These are phyloP conservation scores for Ophiocordyceps camponoti-rufipedis DNA, from an alignment of 2,329 filamentous ascomycete species.

Conservation along the genomic window DNA sequence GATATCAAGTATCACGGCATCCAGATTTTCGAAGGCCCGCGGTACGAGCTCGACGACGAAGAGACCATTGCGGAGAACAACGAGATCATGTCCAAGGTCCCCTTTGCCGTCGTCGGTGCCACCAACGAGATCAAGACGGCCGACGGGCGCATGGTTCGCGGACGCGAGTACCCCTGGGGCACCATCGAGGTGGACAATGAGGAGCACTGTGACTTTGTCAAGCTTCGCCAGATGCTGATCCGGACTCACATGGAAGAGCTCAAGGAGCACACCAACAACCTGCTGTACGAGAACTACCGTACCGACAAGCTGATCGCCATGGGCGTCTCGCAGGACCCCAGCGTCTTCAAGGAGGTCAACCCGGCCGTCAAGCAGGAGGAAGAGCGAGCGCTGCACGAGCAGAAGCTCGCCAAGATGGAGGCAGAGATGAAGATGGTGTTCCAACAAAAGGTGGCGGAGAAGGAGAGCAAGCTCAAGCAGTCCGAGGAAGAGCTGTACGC, in stretches of 20 bases:
- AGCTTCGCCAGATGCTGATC: conserved; percentile 99
- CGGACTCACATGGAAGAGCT: conserved; percentile 99
- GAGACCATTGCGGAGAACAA: conserved; percentile 99
- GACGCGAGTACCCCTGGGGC: conserved; percentile 94
- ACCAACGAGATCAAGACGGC: conserved; percentile 83
- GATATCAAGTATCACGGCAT: conserved; percentile 96
- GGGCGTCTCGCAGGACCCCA: conserved; percentile 96
- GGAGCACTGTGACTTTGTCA: conserved; percentile 99
- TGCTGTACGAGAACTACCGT: conserved; percentile 97
- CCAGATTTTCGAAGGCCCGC: conserved; percentile 96
- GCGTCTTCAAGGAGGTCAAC: conserved; percentile 99
- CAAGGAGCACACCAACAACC: conserved; percentile 99
- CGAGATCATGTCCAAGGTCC: conserved; percentile 99
- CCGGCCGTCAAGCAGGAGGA: conserved; percentile 99
- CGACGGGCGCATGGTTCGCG: conserved; percentile 89
- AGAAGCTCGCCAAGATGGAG: conserved; percentile 99
- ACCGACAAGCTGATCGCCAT: conserved; percentile 97
- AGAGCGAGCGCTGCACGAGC: conserved; percentile 92
- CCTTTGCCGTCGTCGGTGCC: conserved; percentile 93
- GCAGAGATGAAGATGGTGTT: conserved; percentile 99
- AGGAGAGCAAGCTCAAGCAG: conserved; percentile 98
- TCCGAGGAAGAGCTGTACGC: conserved; percentile 98
- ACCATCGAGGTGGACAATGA: conserved; percentile 98
- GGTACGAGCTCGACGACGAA: conserved; percentile 97
- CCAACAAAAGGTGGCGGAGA: conserved; percentile 98